A percentile compares a stretch with the other conserved stretches of the same genome.
These are phyloP conservation scores for Flaveria robusta DNA, from an alignment of 129 eudicot genomes.

Conservation along the genomic window DNA sequence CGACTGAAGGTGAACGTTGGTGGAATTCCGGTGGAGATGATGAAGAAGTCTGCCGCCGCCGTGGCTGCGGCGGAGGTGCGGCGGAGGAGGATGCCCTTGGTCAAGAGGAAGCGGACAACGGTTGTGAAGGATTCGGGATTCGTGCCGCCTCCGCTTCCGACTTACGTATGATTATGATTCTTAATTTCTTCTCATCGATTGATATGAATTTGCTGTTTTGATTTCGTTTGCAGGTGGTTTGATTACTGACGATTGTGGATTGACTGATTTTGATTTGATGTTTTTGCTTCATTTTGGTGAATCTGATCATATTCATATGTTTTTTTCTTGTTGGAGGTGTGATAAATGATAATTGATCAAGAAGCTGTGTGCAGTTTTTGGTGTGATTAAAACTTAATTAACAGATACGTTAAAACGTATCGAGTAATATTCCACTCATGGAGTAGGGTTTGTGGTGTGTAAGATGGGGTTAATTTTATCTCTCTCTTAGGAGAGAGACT, in stretches of 20 bases:
- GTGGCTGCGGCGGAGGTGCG: slow-evolving; percentile 21
- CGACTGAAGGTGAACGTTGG: background rate
- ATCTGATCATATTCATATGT: background rate
- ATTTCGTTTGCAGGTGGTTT: background rate
- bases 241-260: background rate
- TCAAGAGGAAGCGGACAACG: background rate
- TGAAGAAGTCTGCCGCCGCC: background rate
- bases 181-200: too few species aligned
- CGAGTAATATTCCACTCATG: too few species aligned
- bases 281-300: background rate
- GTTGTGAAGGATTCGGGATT: slow-evolving; percentile 7
- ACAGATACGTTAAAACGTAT: too few species aligned
- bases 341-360: background rate
- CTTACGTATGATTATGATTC: slow-evolving; percentile 16
- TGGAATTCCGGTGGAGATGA: slow-evolving; percentile 7
- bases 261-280: background rate
- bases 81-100: slow-evolving; percentile 18
- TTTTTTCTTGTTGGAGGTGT: background rate
- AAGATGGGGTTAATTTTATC: too few species aligned
- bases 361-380: background rate
- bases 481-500: too few species aligned
- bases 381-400: background rate
- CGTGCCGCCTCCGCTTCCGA: slow-evolving; percentile 39
- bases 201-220: background rate
- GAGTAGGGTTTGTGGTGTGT: too few species aligned